These are phyloP conservation scores for Gracilaria domingensis DNA, from an alignment of 23 red algal genomes.

Conservation along the genomic window DNA sequence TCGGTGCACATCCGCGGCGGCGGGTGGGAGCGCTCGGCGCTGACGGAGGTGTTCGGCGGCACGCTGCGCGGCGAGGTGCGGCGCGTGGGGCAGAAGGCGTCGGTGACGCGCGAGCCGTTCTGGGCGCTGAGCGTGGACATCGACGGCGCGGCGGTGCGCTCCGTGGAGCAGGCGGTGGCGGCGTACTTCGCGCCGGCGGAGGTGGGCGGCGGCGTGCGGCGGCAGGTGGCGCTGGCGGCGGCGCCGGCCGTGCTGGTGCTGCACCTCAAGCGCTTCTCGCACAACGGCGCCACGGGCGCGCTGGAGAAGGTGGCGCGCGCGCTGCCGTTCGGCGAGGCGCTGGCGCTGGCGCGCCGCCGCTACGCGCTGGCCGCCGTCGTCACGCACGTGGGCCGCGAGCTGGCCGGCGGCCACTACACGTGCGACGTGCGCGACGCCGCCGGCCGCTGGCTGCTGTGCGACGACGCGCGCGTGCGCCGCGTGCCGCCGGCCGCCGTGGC, in stretches of 20 bases:
- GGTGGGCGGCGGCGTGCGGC: constrained; percentile 47
- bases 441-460: constrained; percentile 73
- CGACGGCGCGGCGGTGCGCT: constrained; percentile 49
- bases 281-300: constrained; percentile 53
- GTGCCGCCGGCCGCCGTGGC: constrained; percentile 34
- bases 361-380: constrained; percentile 83
- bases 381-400: constrained; percentile 80
- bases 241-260: constrained; percentile 85
- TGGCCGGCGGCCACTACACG: constrained; percentile 93
- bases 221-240: constrained; percentile 59
- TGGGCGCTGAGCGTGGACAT: constrained; percentile 86
- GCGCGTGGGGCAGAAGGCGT: constrained; percentile 69
- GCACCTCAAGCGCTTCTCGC: constrained; percentile 90
- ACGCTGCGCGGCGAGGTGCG: constrained; percentile 82
- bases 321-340: constrained; percentile 59
- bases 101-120: constrained; percentile 94
- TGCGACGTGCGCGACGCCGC: constrained; percentile 72
- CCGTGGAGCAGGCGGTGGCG: constrained; percentile 72
- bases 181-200: constrained; percentile 94
- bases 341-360: constrained; percentile 31
- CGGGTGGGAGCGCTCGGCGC: constrained; percentile 31
- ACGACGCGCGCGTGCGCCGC: constrained; percentile 71
- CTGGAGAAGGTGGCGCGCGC: constrained; percentile 67
- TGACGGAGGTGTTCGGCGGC: constrained; percentile 87
- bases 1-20: constrained; percentile 75